Base-by-base conservation (phyloP, 169 alveolate genomes). In the Plasmodium blacklocki region DNA sequence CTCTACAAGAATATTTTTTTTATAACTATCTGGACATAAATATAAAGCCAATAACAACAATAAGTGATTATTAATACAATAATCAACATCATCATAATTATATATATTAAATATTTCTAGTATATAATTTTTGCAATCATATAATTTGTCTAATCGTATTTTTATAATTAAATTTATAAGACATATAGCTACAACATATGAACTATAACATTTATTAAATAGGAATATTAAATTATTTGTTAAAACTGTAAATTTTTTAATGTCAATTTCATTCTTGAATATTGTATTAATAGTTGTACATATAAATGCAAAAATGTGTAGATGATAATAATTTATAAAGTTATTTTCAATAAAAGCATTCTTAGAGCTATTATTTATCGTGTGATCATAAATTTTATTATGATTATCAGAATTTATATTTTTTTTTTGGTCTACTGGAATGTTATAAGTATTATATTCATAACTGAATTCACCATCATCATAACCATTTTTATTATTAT, bases 231-330 rank as follows among this genome's bases (percentile, higher is more conserved):
- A 8, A 70, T 83, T 83, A 18, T 83, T 83, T 9, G 62, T 54
- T 21, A 83, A 3, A 62, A 60, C 74, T 3, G 68, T 59, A 59
- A 83, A 83, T 14, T 83, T 21, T 11, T 83, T 49, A 21, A 70
- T 8, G 23, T 58, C 63, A 45, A 83, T 70, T 39, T 83, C 85
- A 26, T 67, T 83, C 52, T 39, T 70, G 71, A 83, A 83, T 23
- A 83, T 19, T 19, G 29, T 72, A 19, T 83, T 83, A 56, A 83
- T 56, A 54, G 45, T 18, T 11, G 73, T 45, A 63, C 91, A 83
- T 49, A 83, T 67, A 50, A 68, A 83, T 23, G 86, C 91, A 56
- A 83, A 68, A 9, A 64, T 83, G 63, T 83, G 85, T 29, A 83
- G 63, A 19, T 83, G 67, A 47, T 59, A 67, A 56, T 83, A 63